Percentiles rank a stretch among this genome's conserved stretches.
These are phyloP conservation scores for Lignosus rhinocerotis DNA, from an alignment of 1,284 basidiomycete genomes.

Conservation along the genomic window DNA sequence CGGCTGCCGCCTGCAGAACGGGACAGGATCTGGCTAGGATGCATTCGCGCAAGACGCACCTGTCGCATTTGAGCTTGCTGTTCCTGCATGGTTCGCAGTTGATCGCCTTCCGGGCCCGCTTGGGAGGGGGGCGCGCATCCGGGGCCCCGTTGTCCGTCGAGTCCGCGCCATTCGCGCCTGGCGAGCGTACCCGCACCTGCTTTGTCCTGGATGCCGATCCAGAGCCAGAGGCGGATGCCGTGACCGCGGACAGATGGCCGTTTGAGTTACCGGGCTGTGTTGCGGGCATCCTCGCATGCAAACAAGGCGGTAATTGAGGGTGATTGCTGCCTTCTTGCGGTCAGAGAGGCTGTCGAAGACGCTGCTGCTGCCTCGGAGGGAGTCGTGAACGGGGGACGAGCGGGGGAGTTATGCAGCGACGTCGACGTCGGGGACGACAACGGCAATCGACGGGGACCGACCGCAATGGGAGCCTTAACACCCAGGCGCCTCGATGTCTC, in stretches of 20 bases:
- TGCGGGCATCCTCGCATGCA: conserved; percentile 14
- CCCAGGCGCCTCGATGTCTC: conserved; percentile 14
- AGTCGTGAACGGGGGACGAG: neutral
- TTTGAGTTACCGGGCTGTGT: conserved; percentile 19
- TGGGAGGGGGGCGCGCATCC: conserved; percentile 49
- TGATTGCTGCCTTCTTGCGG: neutral
- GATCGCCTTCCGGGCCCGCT: conserved; percentile 79
- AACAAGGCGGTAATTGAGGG: neutral
- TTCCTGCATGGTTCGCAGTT: conserved; percentile 84
- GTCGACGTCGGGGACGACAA: conserved; percentile 17
- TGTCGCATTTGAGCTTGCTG: conserved; percentile 83
- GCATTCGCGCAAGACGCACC: conserved; percentile 42
- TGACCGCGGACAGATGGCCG: conserved; percentile 18
- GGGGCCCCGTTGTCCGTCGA: conserved; percentile 11
- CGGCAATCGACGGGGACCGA: conserved; percentile 12
- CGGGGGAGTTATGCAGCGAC: neutral
- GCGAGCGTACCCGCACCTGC: conserved; percentile 22
- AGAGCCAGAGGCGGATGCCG: conserved; percentile 13
- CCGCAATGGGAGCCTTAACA: conserved; percentile 19
- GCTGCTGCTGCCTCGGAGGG: neutral
- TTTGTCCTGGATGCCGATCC: conserved; percentile 18
- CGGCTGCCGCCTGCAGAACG: conserved; percentile 1
- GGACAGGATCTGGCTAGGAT: neutral
- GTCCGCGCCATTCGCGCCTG: conserved; percentile 16
- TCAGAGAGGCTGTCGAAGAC: neutral